Base-by-base conservation (phyloP, 1,284 basidiomycete species). In the Fomes fomentarius region DNA sequence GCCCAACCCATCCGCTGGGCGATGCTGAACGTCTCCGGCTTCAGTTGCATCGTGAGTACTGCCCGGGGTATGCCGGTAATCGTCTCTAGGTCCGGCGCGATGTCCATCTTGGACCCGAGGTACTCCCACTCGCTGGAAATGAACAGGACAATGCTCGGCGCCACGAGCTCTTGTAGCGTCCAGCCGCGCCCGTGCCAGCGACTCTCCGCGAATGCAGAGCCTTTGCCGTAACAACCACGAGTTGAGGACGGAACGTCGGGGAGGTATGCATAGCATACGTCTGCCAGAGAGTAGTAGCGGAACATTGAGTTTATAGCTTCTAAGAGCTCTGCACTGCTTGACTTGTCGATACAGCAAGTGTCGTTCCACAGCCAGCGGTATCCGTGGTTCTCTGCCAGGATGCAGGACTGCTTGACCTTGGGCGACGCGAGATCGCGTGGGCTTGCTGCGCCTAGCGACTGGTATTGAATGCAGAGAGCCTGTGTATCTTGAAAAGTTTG, bases 271-370 rank as follows among this genome's bases (percentile, higher is more conserved):
- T 50, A 56, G 54, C 54, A 56, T 2, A 50, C 48, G 4, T 35
- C 39, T 14, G 54, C 37, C 1, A 37, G 17, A 12, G 26, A 22
- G 40, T 56, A 56, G 22, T 30, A 56, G 15, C 19, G 30, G 34
- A 42, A 56, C 54, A 56, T 56, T 11, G 54, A 47, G 45, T 56
- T 56, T 38, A 56, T 56, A 14, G 54, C 48, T 34, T 56, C 54
- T 1, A 48, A 50, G 11, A 56, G 54, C 34, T 56, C 54, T 1
- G 54, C 19, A 25, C 54, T 52, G 41, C 50, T 56, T 31, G 30
- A 33, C 38, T 55, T 56, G 50, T 56, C 35, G 46, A 56, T 51
- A 45, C 50, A 56, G 45, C 54, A 51, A 11, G 54, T 50, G 37
- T 56, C 54, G 28, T 47, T 39, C 54, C 54, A 56, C 9, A 47